phyloP scores from a whole-genome alignment of 1,284 basidiomycete genomes.

The Ceratobasidium sp. region DNA sequence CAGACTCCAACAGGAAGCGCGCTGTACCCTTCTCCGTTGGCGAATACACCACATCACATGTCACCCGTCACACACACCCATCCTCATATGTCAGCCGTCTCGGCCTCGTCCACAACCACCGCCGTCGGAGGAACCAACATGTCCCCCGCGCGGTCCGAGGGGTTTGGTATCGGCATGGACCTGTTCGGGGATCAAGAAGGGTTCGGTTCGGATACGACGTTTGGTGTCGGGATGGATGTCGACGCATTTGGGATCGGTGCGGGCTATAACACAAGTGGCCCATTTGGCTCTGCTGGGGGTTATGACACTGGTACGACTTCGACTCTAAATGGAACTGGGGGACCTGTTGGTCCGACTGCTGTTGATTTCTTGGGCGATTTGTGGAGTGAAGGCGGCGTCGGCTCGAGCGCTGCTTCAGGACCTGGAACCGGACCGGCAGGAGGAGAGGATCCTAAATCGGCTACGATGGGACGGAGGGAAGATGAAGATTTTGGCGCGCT shows the following conservation, averaged over 20 bases:
- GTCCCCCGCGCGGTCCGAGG: conserved; percentile 3
- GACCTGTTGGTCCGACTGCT: too few species aligned
- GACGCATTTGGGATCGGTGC: not conserved
- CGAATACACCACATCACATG: conserved; percentile 14
- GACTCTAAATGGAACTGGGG: not conserved
- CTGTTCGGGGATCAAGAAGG: conserved; percentile 35
- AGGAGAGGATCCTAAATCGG: not conserved
- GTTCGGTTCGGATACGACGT: not conserved
- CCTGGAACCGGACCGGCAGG: not conserved
- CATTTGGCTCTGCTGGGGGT: not conserved
- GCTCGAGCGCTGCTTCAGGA: not conserved
- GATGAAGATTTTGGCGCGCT: conserved; percentile 28
- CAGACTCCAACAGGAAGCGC: conserved; percentile 23
- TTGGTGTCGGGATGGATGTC: conserved; percentile 10
- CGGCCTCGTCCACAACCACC: too few species aligned
- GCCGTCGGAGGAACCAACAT: not conserved
- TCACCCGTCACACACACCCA: not conserved
- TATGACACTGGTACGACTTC: conserved; percentile 13
- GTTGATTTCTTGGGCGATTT: conserved; percentile 12
- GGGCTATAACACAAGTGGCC: not conserved
- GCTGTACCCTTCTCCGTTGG: conserved; percentile 31
- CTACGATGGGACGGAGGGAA: not conserved
- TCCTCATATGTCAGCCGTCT: not conserved
- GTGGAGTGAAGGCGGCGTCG: not conserved
- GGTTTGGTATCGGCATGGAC: conserved; percentile 34